Base-by-base conservation (phyloP, 176 grass and related monocot genomes). In the Chrysopogon serrulatus region DNA sequence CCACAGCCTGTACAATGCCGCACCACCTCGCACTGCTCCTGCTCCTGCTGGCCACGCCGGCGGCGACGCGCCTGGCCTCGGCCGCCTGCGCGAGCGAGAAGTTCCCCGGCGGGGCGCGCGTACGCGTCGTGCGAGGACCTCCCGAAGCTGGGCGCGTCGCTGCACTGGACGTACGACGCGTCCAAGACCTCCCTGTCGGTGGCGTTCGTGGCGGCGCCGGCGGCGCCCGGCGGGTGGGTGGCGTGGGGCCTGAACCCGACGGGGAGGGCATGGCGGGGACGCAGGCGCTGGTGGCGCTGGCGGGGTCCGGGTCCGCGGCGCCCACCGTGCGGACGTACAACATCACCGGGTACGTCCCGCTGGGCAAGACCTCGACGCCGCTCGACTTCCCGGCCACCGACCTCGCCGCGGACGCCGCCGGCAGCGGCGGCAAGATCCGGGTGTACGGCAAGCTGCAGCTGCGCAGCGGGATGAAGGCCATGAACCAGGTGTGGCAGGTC, bases 401-500 rank as follows among this genome's bases (percentile, higher is more conserved):
- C 28, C 86, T 96, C 40, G 86, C 86, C 56, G 91, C 84, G 0
- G 90, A 91, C 51, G 86, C 76, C 40, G 77, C 6, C 30, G 85
- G 40, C 16, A 49, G 31, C 33, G 66, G 71, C 13, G 89, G 93
- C 15, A 90, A 88, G 84, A 85, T 99, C 68, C 87, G 86, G 49
- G 24, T 99, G 13, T 96, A 92, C 73, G 93, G 87, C 3, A 94
- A 73, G 63, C 76, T 96, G 90, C 89, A 91, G 59, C 84, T 99
- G 43, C 62, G 5, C 7, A 79, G 62, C 13, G 87, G 83, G 6
- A 43, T 74, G 57, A 83, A 74, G 78, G 32, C 45, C 33, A 68
- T 94, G 36, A 99, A 99, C 84, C 94, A 96, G 65, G 90, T 96
- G 43, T 99, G 92, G 91, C 97, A 99, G 87, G 90, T 94, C 3